Percentiles rank a stretch among this genome's conserved stretches.
Evolutionary conservation across 495 filamentous ascomycete species (phyloP).

Genomic region (Neurospora africana): DNA sequence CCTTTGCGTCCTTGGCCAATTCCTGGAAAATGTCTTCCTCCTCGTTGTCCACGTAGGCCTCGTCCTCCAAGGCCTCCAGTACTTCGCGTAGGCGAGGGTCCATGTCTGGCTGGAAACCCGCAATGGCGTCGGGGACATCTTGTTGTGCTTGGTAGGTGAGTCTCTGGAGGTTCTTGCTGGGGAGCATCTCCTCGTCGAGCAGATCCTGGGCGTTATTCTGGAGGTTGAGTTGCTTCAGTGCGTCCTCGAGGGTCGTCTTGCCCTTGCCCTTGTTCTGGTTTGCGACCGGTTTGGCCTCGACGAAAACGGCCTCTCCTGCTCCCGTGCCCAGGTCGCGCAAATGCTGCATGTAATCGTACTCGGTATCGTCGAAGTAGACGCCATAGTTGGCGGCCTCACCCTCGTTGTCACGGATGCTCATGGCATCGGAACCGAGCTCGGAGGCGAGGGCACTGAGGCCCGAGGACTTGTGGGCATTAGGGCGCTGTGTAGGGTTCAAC

Average conservation of each 20-base stretch:
- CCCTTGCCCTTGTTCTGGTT: conserved; percentile 59
- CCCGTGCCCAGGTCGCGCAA: conserved; percentile 67
- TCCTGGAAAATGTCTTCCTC: conserved; percentile 70
- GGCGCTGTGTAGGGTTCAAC: conserved; percentile 45
- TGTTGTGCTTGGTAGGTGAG: conserved; percentile 88
- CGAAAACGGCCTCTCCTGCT: conserved; percentile 56
- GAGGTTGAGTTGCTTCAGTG: conserved; percentile 55
- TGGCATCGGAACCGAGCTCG: conserved; percentile 56
- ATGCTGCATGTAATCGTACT: conserved; percentile 99
- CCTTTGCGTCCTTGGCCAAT: conserved; percentile 61
- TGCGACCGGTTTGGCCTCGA: conserved; percentile 58
- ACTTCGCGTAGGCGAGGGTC: conserved; percentile 88
- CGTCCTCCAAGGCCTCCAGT: conserved; percentile 89
- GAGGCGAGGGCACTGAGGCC: conserved; percentile 61
- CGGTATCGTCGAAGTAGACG: conserved; percentile 74
- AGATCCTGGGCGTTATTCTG: conserved; percentile 46
- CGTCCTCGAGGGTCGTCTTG: conserved; percentile 63
- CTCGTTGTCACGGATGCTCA: conserved; percentile 69
- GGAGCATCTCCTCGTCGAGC: conserved; percentile 58
- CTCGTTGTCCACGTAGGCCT: conserved; percentile 87
- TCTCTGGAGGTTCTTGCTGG: conserved; percentile 59
- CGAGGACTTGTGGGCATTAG: conserved; percentile 36
- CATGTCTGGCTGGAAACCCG: conserved; percentile 96
- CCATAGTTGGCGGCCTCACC: conserved; percentile 93
- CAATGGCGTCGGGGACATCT: conserved; percentile 79